Percentiles rank a stretch among this genome's conserved stretches.
phyloP scores from a whole-genome alignment of 108 stramenopile genomes.

The Epipyxis sp. region DNA sequence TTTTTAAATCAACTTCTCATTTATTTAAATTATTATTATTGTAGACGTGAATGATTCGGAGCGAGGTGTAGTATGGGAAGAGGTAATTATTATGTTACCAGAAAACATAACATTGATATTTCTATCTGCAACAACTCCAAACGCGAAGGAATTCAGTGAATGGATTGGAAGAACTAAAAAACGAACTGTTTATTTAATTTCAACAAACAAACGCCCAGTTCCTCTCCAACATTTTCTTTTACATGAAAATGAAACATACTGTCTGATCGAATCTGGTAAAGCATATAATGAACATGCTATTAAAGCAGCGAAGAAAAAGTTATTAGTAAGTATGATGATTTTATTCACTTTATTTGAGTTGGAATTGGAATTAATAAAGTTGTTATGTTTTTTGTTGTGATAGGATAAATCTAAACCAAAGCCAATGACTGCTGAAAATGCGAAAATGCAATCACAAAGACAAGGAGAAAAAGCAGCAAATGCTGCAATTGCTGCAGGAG shows the following conservation, averaged over 20 bases:
- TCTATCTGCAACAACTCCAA: slow-evolving; percentile 92
- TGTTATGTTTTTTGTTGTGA: too few relatives aligned
- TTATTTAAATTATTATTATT: slow-evolving; percentile 69
- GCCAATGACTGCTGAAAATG: slow-evolving; percentile 24
- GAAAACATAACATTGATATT: slow-evolving; percentile 83
- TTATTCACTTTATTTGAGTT: too few relatives aligned
- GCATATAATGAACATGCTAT: neutral
- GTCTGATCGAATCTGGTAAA: slow-evolving; percentile 53
- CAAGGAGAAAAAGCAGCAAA: neutral
- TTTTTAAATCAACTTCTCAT: neutral
- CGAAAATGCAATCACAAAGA: neutral
- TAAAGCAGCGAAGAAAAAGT: neutral
- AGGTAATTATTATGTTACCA: slow-evolving; percentile 94
- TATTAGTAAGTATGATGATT: too few relatives aligned
- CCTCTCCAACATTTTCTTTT: slow-evolving; percentile 85
- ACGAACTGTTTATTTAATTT: slow-evolving; percentile 76
- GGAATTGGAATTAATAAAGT: too few relatives aligned
- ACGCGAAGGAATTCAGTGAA: slow-evolving; percentile 88
- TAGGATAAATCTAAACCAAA: slow-evolving; percentile 22
- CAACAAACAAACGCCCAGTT: slow-evolving; percentile 83
- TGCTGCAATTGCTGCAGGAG: neutral
- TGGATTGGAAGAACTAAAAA: slow-evolving; percentile 89
- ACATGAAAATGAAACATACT: slow-evolving; percentile 76
- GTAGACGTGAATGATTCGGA: slow-evolving; percentile 82
- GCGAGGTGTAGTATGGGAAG: slow-evolving; percentile 83